Base-by-base conservation (phyloP, 1,284 basidiomycete species). In the Apiotrichum domesticum region DNA sequence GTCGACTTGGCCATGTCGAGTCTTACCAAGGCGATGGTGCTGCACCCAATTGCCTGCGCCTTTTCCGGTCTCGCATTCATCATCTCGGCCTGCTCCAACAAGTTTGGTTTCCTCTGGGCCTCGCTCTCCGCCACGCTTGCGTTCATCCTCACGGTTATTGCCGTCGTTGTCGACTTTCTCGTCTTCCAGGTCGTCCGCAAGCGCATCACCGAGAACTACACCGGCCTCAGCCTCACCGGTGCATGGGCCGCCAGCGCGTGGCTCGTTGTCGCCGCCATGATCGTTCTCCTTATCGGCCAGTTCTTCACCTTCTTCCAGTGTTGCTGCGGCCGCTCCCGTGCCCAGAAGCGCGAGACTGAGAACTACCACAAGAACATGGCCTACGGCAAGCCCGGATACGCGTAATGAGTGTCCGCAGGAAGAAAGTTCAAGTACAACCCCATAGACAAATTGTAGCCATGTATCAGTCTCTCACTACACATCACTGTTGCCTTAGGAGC, bases 261-360 rank as follows among this genome's bases (percentile, higher is more conserved):
- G 71, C 48, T 73, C 46, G 61, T 61, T 0, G 58, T 75, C 15
- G 68, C 66, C 34, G 69, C 69, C 10, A 66, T 63, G 2, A 49
- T 73, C 56, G 50, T 68, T 29, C 62, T 74, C 29, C 67, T 73
- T 65, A 64, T 75, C 58, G 58, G 62, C 21, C 57, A 60, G 13
- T 66, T 73, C 47, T 54, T 69, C 52, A 64, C 68, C 42, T 63
- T 65, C 54, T 70, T 72, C 56, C 55, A 57, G 49, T 69, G 67
- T 53, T 73, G 67, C 60, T 66, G 66, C 51, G 57, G 58, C 42
- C 56, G 63, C 40, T 29, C 46, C 39, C 45, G 53, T 5, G 44
- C 42, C 35, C 54, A 55, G 33, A 33, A 35, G 11, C 8, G 45
- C 10, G 32, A 46, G 33, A 29, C 29, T 3, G 29, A 29, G 29